Evolutionary conservation across 1,139 yeast genomes (phyloP), one percentile per base, ranked within the genome.

Genomic region (Geotrichum fermentans): DNA sequence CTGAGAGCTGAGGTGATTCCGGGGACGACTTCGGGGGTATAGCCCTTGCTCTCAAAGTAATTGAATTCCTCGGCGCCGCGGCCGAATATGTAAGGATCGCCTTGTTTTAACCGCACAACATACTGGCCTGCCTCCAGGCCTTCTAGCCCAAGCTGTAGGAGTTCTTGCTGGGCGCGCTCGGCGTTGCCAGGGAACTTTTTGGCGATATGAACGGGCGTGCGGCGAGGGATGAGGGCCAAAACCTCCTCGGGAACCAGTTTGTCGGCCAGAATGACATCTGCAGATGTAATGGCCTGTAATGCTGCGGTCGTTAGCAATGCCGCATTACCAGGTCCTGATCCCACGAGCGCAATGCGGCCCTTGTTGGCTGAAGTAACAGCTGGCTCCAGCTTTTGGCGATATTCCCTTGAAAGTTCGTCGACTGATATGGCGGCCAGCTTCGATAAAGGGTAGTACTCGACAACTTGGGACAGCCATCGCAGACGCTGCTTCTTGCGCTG

Each of bases 181-280:
- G 98, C 97, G 64, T 92, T 90, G 0, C 98, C 98, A 1, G 97
- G 97, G 67, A 89, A 92, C 66, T 92, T 92, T 40, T 89, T 76
- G 13, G 98, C 97, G 55, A 90, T 89, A 63, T 85, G 88, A 4
- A 84, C 71, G 47, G 82, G 82, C 1, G 95, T 85, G 38, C 74
- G 72, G 33, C 76, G 67, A 0, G 97, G 97, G 14, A 90, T 83
- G 32, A 89, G 68, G 46, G 83, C 89, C 30, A 90, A 70, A 1
- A 92, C 95, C 58, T 83, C 83, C 58, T 84, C 86, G 2, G 97
- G 98, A 0, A 92, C 97, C 33, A 92, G 73, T 61, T 92, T 92
- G 65, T 92, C 98, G 1, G 97, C 95, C 39, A 92, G 72, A 5
- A 92, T 77, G 52, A 87, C 68, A 63, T 90, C 97, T 0, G 97